Conservation (phyloP, 148 eudicot species). For the Chenopodium berlandieri region DNA sequence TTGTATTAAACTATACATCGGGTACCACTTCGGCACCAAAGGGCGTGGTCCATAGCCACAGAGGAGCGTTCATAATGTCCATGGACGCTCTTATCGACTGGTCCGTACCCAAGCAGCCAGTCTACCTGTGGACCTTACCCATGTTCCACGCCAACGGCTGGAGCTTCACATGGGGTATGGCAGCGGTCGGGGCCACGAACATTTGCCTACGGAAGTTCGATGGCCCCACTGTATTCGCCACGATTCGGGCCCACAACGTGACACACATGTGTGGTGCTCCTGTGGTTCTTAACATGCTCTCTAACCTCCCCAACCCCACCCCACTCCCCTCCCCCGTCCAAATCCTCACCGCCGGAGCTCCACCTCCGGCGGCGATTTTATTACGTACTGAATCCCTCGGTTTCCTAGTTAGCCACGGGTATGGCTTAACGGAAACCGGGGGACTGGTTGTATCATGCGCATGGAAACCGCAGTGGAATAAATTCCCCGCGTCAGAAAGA, state of each 20-base stretch:
- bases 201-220: conserved; percentile 43
- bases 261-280: conserved; percentile 59
- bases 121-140: conserved; percentile 55
- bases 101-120: conserved; percentile 36
- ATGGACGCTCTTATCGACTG: conserved; percentile 38
- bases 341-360: conserved; percentile 42
- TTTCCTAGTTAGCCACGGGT: conserved; percentile 41
- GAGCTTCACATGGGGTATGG: conserved; percentile 48
- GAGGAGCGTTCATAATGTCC: conserved; percentile 33
- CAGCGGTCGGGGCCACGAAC: conserved; percentile 46
- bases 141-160: conserved; percentile 60
- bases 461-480: conserved; percentile 49
- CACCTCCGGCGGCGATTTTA: conserved; percentile 45
- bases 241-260: conserved; percentile 32
- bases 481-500: conserved; percentile 32
- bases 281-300: conserved; percentile 33
- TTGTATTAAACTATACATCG: conserved; percentile 48
- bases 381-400: conserved; percentile 38
- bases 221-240: conserved; percentile 22
- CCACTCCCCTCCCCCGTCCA: conserved; percentile 26
- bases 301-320: conserved; percentile 17
- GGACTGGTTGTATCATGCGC: conserved; percentile 38
- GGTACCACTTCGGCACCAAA: conserved; percentile 52
- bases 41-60: conserved; percentile 51
- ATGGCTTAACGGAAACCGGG: conserved; percentile 44